Conservation (phyloP, 208 protist species). For the Leishmania mexicana region DNA sequence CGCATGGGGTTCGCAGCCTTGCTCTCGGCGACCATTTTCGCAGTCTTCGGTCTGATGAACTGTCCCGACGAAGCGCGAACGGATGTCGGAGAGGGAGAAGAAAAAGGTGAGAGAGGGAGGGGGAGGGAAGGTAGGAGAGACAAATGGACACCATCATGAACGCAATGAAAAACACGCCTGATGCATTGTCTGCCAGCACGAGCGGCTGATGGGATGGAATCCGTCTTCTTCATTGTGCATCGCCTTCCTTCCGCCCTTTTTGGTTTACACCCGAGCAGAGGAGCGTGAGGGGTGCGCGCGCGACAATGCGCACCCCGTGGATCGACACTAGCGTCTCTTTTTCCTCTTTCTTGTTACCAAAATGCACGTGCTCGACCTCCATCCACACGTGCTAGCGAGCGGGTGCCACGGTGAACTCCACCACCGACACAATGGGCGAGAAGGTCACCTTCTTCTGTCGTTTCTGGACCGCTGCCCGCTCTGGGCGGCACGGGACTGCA, state of each 20-base stretch:
- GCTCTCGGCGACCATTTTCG: conserved; percentile 76
- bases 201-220: background rate
- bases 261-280: background rate
- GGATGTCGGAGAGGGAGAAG: background rate
- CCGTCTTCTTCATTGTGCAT: background rate
- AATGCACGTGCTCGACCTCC: too few relatives aligned
- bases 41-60: conserved; percentile 35
- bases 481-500: conserved; percentile 27
- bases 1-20: conserved; percentile 97
- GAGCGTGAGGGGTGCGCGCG: background rate
- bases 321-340: background rate
- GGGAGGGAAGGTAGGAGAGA: background rate
- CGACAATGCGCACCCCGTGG: background rate
- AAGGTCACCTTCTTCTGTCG: conserved; percentile 29
- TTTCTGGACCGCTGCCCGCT: conserved; percentile 16
- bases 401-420: conserved; percentile 24
- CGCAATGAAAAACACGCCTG: background rate
- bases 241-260: background rate
- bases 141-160: background rate
- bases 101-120: conserved; percentile 7
- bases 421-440: conserved; percentile 26
- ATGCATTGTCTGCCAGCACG: background rate
- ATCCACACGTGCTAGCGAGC: background rate
- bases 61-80: background rate
- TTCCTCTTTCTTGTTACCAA: background rate